These are phyloP conservation scores for Trebouxia gelatinosa DNA, from an alignment of 163 green algal genomes.

Conservation along the genomic window DNA sequence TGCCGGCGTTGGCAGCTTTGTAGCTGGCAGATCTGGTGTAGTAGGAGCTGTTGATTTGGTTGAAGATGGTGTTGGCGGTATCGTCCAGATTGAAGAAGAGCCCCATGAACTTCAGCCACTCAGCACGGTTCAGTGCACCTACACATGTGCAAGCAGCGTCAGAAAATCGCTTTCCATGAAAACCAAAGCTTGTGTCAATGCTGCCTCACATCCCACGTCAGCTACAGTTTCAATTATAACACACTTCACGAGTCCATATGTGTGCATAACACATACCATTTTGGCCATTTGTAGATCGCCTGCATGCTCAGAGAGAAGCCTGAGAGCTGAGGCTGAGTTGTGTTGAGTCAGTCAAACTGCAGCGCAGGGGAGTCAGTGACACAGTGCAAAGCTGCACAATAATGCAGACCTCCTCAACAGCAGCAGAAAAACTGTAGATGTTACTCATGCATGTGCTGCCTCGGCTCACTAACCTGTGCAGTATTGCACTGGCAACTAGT, in stretches of 20 bases:
- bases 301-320: not conserved
- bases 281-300: not conserved
- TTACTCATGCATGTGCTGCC: not conserved
- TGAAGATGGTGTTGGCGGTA: conserved; percentile 64
- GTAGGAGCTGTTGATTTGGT: conserved; percentile 51
- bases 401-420: too few species aligned
- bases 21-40: conserved; percentile 1
- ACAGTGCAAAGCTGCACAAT: too few species aligned
- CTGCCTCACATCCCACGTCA: too few species aligned
- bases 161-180: too few species aligned
- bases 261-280: not conserved
- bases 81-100: conserved; percentile 88
- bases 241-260: not conserved
- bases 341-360: too few species aligned
- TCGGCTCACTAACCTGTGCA: too few species aligned
- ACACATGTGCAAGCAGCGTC: conserved; percentile 7
- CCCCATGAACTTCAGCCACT: conserved; percentile 91
- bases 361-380: too few species aligned
- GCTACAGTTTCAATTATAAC: too few species aligned
- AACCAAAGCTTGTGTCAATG: too few species aligned
- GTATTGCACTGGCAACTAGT: too few species aligned
- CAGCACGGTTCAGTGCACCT: conserved; percentile 72
- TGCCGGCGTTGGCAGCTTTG: not conserved
- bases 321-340: too few species aligned
- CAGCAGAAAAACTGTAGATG: not conserved